Conservation (phyloP, 495 filamentous ascomycete species). For the Hypoxylon subgilvum region DNA sequence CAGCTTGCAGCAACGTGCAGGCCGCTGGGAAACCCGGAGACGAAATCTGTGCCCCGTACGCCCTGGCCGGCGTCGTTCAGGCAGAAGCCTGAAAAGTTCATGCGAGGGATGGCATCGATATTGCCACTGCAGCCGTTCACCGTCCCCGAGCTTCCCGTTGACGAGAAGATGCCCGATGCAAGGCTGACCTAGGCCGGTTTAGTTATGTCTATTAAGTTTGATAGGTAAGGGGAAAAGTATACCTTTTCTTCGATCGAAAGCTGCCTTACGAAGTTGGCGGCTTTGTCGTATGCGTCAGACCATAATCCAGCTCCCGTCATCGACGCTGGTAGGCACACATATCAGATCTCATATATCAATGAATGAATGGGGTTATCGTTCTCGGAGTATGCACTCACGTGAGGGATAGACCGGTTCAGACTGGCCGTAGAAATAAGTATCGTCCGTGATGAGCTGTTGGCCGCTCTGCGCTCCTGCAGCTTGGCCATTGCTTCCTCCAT, state of each 20-base stretch:
- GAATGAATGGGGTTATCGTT: background rate
- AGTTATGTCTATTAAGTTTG: conserved; percentile 10
- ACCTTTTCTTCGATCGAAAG: conserved; percentile 89
- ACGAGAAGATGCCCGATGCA: conserved; percentile 48
- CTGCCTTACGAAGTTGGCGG: conserved; percentile 76
- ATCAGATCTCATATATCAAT: conserved; percentile 5
- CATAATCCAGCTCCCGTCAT: conserved; percentile 60
- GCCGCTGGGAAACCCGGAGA: conserved; percentile 61
- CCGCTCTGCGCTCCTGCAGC: conserved; percentile 16
- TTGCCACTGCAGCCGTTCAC: conserved; percentile 58
- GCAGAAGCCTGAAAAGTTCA: conserved; percentile 67
- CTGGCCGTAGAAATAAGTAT: conserved; percentile 59
- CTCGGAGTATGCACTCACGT: conserved; percentile 70
- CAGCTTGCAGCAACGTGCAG: conserved; percentile 65
- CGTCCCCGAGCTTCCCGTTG: conserved; percentile 39
- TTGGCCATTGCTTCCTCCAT: background rate
- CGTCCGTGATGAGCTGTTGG: conserved; percentile 46
- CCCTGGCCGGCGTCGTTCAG: conserved; percentile 67
- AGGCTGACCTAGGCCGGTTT: conserved; percentile 65
- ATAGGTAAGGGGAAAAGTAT: conserved; percentile 17
- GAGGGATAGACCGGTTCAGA: conserved; percentile 84
- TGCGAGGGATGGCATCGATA: conserved; percentile 54
- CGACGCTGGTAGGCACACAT: conserved; percentile 62
- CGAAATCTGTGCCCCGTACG: conserved; percentile 63
- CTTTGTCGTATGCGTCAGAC: conserved; percentile 77